phyloP scores from a whole-genome alignment of 139 green algal species.

The Ettlia oleoabundans region DNA sequence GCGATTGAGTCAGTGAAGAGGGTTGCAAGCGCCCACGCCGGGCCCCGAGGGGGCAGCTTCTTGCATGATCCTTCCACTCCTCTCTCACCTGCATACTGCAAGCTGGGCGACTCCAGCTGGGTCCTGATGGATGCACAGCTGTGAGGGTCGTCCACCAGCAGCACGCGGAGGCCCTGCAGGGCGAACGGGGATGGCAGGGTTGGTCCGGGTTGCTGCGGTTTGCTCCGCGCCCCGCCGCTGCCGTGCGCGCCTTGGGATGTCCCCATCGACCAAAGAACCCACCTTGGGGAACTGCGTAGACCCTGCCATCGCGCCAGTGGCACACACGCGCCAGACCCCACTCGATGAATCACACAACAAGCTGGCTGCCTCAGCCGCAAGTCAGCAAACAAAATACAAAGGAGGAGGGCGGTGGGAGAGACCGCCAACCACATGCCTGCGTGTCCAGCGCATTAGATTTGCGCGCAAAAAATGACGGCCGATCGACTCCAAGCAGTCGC shows the following conservation, averaged over 20 bases:
- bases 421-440: too few relatives aligned
- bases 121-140: background rate
- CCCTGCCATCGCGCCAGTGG: background rate
- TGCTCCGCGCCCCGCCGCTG: background rate
- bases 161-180: conserved; percentile 39
- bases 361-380: conserved; percentile 4
- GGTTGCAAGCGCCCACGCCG: background rate
- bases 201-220: background rate
- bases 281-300: conserved; percentile 35
- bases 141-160: conserved; percentile 38
- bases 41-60: background rate
- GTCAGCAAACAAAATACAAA: background rate
- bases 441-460: too few relatives aligned
- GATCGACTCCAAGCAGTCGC: too few relatives aligned
- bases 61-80: background rate
- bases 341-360: background rate
- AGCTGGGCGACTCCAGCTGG: conserved; percentile 32
- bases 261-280: background rate
- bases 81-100: conserved; percentile 36
- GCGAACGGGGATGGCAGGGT: background rate
- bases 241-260: background rate
- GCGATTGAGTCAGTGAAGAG: background rate
- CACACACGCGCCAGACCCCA: background rate
- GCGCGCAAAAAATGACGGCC: too few relatives aligned
- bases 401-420: background rate